Base-by-base conservation (phyloP, 257 asterid species). In the Solanum chmielewskii region DNA sequence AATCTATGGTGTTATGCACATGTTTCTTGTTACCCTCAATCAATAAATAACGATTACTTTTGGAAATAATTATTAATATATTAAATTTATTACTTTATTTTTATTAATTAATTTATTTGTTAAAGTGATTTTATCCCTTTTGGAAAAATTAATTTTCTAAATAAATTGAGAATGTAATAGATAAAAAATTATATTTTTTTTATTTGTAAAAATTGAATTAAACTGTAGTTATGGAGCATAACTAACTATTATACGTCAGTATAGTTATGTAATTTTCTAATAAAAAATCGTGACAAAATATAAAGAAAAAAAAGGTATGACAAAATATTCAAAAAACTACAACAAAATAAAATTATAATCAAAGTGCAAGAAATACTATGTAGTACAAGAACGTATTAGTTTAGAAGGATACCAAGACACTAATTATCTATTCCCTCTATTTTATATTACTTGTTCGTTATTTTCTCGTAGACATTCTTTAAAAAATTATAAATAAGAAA, bases 1-100 rank as follows among this genome's bases (percentile, higher is more conserved):
- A 71, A 86, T 86, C 47, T 15, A 16, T 73, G 83, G 87, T 47
- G 47, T 13, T 13, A 27, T 52, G 84, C 88, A 86, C 84, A 33
- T 84, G 62, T 52, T 52, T 52, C 9, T 52, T 16, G 60, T 42
- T 76, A 13, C 25, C 78, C 7, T 7, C 83, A 76, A 76, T n/a
- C 37, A n/a, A 83, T 41, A 31, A 52, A 52, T 16, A 52, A 49
- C 2, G 15, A 15, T 14, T 49, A 14, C 21, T 49, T 7, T 49
- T 0, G 8, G 0, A 49, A 49, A 49, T 49, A 49, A 49, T 49
- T 5, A 52, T 52, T 52, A 0, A 16, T 52, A 52, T 6, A 6
- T 3, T 6, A 1, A 52, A 0, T 16, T 16, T 52, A 52, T 20
- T 49, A 49, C 15, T 49, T 49, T 49, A 49, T 0, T 2, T 49